These are phyloP conservation scores for Camelina laxa DNA, from an alignment of 345 rosid species.

Conservation along the genomic window DNA sequence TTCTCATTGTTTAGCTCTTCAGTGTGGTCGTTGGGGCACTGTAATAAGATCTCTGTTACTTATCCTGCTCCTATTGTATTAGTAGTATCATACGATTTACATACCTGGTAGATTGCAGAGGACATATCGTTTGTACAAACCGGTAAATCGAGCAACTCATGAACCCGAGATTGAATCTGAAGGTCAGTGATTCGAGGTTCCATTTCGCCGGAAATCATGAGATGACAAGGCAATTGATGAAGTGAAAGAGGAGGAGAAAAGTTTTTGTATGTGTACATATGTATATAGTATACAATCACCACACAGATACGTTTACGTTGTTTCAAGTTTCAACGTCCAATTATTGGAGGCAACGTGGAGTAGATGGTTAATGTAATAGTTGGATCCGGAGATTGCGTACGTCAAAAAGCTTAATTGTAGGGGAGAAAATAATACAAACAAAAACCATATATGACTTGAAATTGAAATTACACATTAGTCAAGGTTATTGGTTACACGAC, in stretches of 20 bases:
- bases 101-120: slow-evolving; percentile 76
- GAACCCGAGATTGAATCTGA: slow-evolving; percentile 44
- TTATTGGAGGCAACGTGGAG: slow-evolving; percentile 47
- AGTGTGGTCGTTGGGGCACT: slow-evolving; percentile 77
- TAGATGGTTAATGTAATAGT: slow-evolving; percentile 42
- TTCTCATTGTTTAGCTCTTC: slow-evolving; percentile 61
- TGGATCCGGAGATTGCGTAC: slow-evolving; percentile 60
- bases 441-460: slow-evolving; percentile 27
- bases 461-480: slow-evolving; percentile 23
- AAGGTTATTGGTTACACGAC: slow-evolving; percentile 42
- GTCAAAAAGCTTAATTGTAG: slow-evolving; percentile 33
- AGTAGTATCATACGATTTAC: slow-evolving; percentile 14
- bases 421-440: slow-evolving; percentile 32
- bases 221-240: slow-evolving; percentile 36
- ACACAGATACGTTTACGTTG: slow-evolving; percentile 18
- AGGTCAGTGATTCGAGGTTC: slow-evolving; percentile 15
- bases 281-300: neutral
- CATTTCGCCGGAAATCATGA: slow-evolving; percentile 36
- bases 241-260: slow-evolving; percentile 22
- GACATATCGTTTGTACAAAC: slow-evolving; percentile 62
- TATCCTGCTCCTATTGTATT: neutral
- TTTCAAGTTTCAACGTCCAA: slow-evolving; percentile 33
- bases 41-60: neutral
- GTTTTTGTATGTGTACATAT: neutral
- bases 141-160: slow-evolving; percentile 64